Percentiles rank a stretch among this genome's conserved stretches.
Evolutionary conservation across 768 basidiomycete genomes (phyloP).

Genomic region (Cystobasidiopsis lactophilus): DNA sequence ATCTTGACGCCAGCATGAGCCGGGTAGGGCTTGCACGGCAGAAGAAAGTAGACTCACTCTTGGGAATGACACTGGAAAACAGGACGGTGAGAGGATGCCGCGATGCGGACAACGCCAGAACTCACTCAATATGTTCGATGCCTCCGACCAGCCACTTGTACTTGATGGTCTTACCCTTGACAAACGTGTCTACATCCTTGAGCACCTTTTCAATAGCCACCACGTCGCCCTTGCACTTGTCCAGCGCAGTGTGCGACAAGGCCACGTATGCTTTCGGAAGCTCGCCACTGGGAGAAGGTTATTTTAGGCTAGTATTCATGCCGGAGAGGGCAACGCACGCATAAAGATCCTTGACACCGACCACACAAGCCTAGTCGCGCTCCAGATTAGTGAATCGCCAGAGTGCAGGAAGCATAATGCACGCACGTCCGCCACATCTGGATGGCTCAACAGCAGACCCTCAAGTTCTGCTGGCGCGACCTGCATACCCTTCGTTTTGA

Average conservation of each 20-base stretch:
- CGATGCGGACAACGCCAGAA: conserved; percentile 15
- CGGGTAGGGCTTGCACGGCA: too few species aligned
- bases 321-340: too few species aligned
- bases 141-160: conserved; percentile 43
- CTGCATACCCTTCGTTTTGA: not conserved
- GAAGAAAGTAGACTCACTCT: too few species aligned
- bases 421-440: not conserved
- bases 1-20: conserved; percentile 30
- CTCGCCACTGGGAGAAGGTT: too few species aligned
- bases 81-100: too few species aligned
- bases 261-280: not conserved
- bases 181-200: conserved; percentile 21
- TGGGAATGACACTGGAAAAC: too few species aligned
- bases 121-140: conserved; percentile 34
- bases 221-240: not conserved
- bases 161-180: conserved; percentile 35
- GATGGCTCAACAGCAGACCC: not conserved
- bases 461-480: conserved; percentile 2
- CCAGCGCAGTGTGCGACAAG: not conserved
- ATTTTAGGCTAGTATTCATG: too few species aligned
- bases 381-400: not conserved
- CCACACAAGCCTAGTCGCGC: not conserved
- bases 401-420: not conserved
- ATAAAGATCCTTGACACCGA: not conserved
- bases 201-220: not conserved